Conservation (phyloP, 164 flowering plant species). For the Platanus orientalis region DNA sequence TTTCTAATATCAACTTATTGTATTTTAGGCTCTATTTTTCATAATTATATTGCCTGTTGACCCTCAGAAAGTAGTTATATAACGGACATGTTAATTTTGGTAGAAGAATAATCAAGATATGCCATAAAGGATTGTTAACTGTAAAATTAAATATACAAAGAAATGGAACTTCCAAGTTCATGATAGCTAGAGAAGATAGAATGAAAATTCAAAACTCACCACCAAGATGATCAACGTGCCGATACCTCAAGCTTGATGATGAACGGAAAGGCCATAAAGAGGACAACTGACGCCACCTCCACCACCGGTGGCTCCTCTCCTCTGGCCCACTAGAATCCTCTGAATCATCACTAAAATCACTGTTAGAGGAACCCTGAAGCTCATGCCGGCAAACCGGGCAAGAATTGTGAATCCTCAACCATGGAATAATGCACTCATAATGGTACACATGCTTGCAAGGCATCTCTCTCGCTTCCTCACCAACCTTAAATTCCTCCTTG, state of each 20-base stretch:
- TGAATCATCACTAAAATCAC: no score
- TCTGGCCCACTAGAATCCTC: neutral
- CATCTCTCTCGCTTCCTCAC: no score
- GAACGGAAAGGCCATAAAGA: slow-evolving; percentile 44
- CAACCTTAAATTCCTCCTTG: no score
- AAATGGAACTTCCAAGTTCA: neutral
- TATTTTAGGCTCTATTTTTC: no score
- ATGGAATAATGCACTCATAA: no score
- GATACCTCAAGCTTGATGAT: slow-evolving; percentile 14
- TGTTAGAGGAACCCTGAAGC: slow-evolving; percentile 24
- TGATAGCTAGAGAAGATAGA: neutral
- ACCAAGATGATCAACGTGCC: slow-evolving; percentile 16
- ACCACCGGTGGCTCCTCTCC: slow-evolving; percentile 17
- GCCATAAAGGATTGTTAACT: neutral
- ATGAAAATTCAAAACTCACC: slow-evolving; percentile 20
- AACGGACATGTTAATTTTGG: no score
- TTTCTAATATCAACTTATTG: no score
- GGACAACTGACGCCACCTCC: slow-evolving; percentile 28
- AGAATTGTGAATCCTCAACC: no score
- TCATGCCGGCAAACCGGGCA: slow-evolving; percentile 68
- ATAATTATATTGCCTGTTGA: no score
- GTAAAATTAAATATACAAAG: neutral
- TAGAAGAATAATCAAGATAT: no score
- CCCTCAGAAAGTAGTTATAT: no score
- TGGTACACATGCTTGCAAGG: no score